Conservation (phyloP, 305 asterid species). For the Fraxinus greggii region DNA sequence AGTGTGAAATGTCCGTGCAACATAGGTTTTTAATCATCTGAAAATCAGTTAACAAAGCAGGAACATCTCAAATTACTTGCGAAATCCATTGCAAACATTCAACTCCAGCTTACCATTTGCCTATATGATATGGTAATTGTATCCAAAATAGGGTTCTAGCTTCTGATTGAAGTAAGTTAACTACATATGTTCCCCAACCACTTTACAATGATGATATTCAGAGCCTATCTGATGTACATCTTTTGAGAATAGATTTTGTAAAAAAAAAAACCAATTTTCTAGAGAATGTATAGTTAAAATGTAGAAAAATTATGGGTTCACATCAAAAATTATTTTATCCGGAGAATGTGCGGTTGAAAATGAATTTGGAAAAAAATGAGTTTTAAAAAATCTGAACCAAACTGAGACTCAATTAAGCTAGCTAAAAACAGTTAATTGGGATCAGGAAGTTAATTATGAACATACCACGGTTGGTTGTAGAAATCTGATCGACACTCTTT, state of each 20-base stretch:
- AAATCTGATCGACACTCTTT: constrained; percentile 88
- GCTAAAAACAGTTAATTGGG: background rate
- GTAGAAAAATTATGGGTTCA: background rate
- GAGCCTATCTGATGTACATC: background rate
- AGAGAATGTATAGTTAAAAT: background rate
- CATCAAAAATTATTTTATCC: background rate
- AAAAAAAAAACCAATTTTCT: background rate
- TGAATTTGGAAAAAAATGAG: background rate
- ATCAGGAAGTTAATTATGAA: background rate
- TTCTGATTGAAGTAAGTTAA: background rate
- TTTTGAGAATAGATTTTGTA: background rate
- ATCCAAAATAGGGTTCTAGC: background rate
- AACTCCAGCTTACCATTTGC: background rate
- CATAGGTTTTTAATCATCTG: background rate
- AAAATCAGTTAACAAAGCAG: constrained; percentile 4
- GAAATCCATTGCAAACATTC: background rate
- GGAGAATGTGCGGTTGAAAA: background rate
- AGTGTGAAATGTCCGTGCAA: background rate
- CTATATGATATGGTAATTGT: background rate
- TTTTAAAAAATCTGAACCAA: background rate
- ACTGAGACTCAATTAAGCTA: background rate
- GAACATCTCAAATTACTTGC: background rate
- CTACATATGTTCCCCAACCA: background rate
- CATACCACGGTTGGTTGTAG: constrained; percentile 90
- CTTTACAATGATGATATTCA: background rate